Percentiles rank a stretch among this genome's conserved stretches.
Evolutionary conservation across 768 basidiomycete genomes (phyloP).

Genomic region (Leccinum boreale): DNA sequence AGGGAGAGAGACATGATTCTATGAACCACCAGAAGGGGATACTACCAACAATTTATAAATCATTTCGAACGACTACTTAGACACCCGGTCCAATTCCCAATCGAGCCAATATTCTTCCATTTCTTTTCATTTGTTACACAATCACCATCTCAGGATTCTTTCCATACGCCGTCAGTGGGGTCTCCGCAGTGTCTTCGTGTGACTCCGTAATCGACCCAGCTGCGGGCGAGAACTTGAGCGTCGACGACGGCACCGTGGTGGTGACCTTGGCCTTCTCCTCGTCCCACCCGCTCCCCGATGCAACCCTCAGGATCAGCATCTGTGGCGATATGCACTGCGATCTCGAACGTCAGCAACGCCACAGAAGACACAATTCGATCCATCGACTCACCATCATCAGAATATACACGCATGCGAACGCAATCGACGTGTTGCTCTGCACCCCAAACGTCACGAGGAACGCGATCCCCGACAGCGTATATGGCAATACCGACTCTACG

Average conservation of each 20-base stretch:
- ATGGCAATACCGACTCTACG: slow-evolving; percentile 27
- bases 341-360: background rate
- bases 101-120: slow-evolving; percentile 1
- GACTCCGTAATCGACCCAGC: background rate
- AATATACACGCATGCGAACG: slow-evolving; percentile 20
- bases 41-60: slow-evolving; percentile 5
- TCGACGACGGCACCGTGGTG: background rate
- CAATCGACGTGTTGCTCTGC: slow-evolving; percentile 10
- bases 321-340: slow-evolving; percentile 25
- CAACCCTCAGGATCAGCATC: slow-evolving; percentile 24
- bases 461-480: slow-evolving; percentile 22
- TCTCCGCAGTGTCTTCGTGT: no score
- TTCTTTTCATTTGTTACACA: no score
- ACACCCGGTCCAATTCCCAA: slow-evolving; percentile 5
- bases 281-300: slow-evolving; percentile 16
- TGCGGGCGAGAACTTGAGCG: slow-evolving; percentile 10
- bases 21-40: background rate
- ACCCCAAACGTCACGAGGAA: slow-evolving; percentile 23
- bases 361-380: background rate
- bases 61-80: no score
- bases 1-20: slow-evolving; percentile 18
- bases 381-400: slow-evolving; percentile 20
- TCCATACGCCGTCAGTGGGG: background rate
- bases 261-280: slow-evolving; percentile 6
- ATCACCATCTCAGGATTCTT: background rate